Evolutionary conservation across 2,329 filamentous ascomycete species (phyloP).

Genomic region (Nothopassalora personata): DNA sequence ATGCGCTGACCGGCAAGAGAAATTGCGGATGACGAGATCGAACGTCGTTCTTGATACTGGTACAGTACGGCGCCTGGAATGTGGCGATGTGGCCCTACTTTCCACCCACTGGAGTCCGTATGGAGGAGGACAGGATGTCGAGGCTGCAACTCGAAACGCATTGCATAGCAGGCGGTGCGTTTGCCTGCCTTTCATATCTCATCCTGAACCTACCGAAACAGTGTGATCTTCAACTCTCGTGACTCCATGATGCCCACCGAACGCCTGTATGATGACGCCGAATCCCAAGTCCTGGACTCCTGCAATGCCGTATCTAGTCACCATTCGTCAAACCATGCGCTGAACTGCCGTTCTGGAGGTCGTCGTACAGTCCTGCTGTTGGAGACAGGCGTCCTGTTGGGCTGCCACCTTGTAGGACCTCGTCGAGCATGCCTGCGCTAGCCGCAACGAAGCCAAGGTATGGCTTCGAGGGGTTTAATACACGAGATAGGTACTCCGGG

Average conservation of each 20-base stretch:
- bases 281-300: too few relatives aligned
- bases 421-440: conserved; percentile 60
- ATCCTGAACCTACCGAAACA: too few relatives aligned
- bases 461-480: conserved; percentile 66
- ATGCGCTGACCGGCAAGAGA: background rate
- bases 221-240: too few relatives aligned
- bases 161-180: too few relatives aligned
- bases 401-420: conserved; percentile 33
- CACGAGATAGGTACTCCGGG: conserved; percentile 75
- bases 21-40: background rate
- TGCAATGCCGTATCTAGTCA: background rate
- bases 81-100: too few relatives aligned
- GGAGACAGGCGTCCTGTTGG: conserved; percentile 15
- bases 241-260: too few relatives aligned
- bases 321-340: conserved; percentile 6
- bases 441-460: conserved; percentile 84
- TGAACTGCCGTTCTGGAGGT: background rate
- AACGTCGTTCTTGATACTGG: background rate
- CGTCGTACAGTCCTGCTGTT: conserved; percentile 9
- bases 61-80: background rate
- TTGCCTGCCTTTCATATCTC: too few relatives aligned
- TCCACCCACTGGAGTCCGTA: too few relatives aligned
- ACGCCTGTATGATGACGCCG: too few relatives aligned
- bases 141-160: too few relatives aligned
- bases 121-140: too few relatives aligned